Evolutionary conservation across 768 basidiomycete genomes (phyloP).

Genomic region (Suillus tomentosus): DNA sequence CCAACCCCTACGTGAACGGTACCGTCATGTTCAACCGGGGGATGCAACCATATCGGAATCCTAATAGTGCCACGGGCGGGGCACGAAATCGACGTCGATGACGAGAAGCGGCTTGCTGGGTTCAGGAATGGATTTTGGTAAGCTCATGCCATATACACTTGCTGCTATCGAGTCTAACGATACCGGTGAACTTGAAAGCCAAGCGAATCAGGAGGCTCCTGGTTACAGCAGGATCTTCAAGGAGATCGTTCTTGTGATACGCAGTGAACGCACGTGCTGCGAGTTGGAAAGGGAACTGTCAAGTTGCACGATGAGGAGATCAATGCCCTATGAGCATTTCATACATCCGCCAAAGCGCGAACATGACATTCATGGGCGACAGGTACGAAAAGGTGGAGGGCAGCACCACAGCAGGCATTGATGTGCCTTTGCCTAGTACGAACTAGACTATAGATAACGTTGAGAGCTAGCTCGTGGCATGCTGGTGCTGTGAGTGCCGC

Average conservation of each 20-base stretch:
- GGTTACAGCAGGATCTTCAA: constrained; percentile 48
- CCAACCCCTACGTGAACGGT: constrained; percentile 28
- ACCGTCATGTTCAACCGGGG: constrained; percentile 43
- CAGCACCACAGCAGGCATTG: constrained; percentile 22
- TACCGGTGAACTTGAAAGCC: constrained; percentile 26
- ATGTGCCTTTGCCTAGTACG: constrained; percentile 23
- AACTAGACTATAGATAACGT: constrained; percentile 27
- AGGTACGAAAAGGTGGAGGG: constrained; percentile 34
- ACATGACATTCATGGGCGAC: not conserved
- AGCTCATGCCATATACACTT: constrained; percentile 5
- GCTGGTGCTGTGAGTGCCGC: constrained; percentile 19
- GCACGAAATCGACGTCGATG: constrained; percentile 34
- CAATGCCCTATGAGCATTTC: constrained; percentile 39
- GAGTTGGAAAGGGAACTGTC: constrained; percentile 48
- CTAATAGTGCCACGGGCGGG: constrained; percentile 35
- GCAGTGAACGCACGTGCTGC: constrained; percentile 45
- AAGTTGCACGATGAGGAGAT: constrained; percentile 29
- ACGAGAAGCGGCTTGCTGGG: constrained; percentile 29
- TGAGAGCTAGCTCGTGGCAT: constrained; percentile 30
- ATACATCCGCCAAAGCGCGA: not conserved
- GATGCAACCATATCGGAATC: constrained; percentile 31
- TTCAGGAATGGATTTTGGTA: constrained; percentile 43
- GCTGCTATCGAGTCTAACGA: not conserved
- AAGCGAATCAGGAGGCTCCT: constrained; percentile 42
- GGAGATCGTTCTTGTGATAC: constrained; percentile 52